These are phyloP conservation scores for Thuja plicata DNA, from an alignment of 83 land plant species.

Conservation along the genomic window DNA sequence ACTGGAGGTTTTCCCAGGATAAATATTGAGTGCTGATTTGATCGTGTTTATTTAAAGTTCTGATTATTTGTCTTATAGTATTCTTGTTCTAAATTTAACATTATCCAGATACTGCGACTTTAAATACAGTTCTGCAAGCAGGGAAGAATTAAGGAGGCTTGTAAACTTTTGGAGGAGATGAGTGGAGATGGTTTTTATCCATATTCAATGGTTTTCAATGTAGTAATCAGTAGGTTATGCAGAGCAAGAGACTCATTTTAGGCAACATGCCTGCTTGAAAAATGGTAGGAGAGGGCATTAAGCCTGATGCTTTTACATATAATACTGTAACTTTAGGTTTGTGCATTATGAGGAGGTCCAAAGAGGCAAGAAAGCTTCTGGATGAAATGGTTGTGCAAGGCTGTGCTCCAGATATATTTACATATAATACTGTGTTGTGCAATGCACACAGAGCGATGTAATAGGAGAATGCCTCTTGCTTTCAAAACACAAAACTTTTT, in stretches of 20 bases:
- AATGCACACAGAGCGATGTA: too few relatives aligned
- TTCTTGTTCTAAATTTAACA: too few relatives aligned
- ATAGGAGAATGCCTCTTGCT: too few relatives aligned
- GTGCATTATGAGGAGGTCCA: not conserved
- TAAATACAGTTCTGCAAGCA: conserved; percentile 9
- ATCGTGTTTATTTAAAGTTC: too few relatives aligned
- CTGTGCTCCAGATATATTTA: not conserved
- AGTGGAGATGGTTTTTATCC: not conserved
- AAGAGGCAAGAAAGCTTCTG: conserved; percentile 4
- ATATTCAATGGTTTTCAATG: not conserved
- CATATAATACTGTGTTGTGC: conserved; percentile 17
- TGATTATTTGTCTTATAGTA: too few relatives aligned
- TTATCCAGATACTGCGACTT: too few relatives aligned
- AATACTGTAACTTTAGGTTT: conserved; percentile 13
- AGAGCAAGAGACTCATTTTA: not conserved
- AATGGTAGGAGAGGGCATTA: not conserved
- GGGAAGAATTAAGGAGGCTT: conserved; percentile 16
- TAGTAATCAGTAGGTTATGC: conserved; percentile 14
- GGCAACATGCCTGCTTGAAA: not conserved
- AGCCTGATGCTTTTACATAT: not conserved
- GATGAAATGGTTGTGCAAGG: not conserved
- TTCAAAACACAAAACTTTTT: too few relatives aligned
- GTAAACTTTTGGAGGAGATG: conserved; percentile 12
- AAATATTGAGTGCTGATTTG: too few relatives aligned
- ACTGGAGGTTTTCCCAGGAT: too few relatives aligned